Evolutionary conservation across 2,329 filamentous ascomycete species (phyloP).

Genomic region (Aspergillus tubingensis): DNA sequence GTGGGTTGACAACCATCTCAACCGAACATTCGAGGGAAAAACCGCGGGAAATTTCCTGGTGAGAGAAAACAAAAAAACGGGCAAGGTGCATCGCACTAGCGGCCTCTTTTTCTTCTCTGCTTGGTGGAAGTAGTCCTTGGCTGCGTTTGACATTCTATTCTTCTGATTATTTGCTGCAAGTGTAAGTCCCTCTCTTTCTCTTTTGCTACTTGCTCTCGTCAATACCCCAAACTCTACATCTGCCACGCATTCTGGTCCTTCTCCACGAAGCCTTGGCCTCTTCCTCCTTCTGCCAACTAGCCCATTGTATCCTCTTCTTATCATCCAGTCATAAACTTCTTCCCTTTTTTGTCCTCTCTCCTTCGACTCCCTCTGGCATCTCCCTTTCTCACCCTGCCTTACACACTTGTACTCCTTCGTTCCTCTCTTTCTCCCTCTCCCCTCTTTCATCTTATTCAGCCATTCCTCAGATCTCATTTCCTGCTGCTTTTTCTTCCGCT

Average conservation of each 20-base stretch:
- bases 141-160: constrained; percentile 13
- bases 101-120: constrained; percentile 21
- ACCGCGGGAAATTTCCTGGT: constrained; percentile 22
- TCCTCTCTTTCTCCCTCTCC: neutral
- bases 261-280: constrained; percentile 4
- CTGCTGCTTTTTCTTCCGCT: constrained; percentile 10
- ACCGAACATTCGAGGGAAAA: constrained; percentile 8
- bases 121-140: constrained; percentile 11
- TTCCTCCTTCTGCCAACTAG: constrained; percentile 3
- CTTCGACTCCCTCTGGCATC: constrained; percentile 6
- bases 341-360: constrained; percentile 5
- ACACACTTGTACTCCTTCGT: neutral
- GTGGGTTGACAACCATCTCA: constrained; percentile 11
- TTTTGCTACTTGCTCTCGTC: neutral
- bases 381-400: constrained; percentile 12
- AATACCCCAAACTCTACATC: constrained; percentile 5
- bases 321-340: neutral
- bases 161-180: constrained; percentile 15
- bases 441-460: constrained; percentile 3
- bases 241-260: constrained; percentile 1
- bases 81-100: constrained; percentile 28
- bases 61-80: constrained; percentile 22
- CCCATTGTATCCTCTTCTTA: constrained; percentile 8
- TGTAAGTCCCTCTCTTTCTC: constrained; percentile 2
- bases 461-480: constrained; percentile 5